Base-by-base conservation (phyloP, 1,284 basidiomycete genomes). In the Mycena citricolor region DNA sequence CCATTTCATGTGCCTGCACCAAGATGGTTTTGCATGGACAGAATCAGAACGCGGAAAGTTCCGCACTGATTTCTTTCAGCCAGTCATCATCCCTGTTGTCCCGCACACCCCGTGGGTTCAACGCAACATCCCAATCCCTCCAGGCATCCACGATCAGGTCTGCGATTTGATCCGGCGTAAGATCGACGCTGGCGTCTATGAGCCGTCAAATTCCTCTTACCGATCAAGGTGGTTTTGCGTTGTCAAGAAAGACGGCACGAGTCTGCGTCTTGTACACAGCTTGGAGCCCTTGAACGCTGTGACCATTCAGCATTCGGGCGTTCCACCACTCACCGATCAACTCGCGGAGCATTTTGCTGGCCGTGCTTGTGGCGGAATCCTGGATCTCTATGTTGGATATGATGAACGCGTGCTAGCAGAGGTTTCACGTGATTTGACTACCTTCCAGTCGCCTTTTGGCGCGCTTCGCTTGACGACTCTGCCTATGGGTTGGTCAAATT, bases 201-300 rank as follows among this genome's bases (percentile, higher is more conserved):
- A 6, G 13, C 51, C 36, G 23, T 45, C 21, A 43, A 63, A 63
- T 24, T 63, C 64, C 0, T 65, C 66, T 0, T 71, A 70, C 42
- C 47, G 60, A 0, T 68, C 63, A 0, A 41, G 56, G 17, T 68
- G 66, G 63, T 71, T 71, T 39, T 61, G 59, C 33, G 26, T 45
- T 31, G 12, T 44, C 21, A 61, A 62, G 49, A 59, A 61, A 31
- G 54, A 59, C 29, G 54, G 57, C 1, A 56, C 44, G 13, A 33
- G 44, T 10, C 50, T 62, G 0, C 45, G 57, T 0, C 50, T 61
- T 10, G 55, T 61, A 2, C 59, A 56, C 12, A 23, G 14, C 25
- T 10, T 24, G 35, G 38, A 56, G 28, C 53, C 50, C 5, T 35
- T 56, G 12, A 68, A 68, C 29, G 55, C 55, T 1, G 57, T 68